Evolutionary conservation across 352 stramenopile species (phyloP).

Genomic region (Pythium oligandrum): DNA sequence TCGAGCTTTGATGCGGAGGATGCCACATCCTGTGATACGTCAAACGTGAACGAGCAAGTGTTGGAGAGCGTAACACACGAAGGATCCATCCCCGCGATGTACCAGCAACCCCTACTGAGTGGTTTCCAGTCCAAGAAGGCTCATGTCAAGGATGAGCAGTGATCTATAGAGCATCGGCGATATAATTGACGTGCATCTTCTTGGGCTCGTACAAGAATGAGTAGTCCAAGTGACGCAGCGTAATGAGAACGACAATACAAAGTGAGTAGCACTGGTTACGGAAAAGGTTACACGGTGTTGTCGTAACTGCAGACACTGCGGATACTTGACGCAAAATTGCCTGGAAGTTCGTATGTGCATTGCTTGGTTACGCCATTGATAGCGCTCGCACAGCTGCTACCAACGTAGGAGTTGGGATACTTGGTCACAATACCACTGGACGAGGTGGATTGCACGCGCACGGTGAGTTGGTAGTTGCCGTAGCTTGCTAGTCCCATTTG

Average conservation of each 20-base stretch:
- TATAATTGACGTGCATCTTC: background rate
- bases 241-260: constrained; percentile 10
- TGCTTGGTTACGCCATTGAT: constrained; percentile 21
- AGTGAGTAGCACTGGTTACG: too few relatives aligned
- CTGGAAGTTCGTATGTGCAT: constrained; percentile 44
- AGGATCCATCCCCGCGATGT: constrained; percentile 67
- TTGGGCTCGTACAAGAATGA: constrained; percentile 10
- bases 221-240: constrained; percentile 16
- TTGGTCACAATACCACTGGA: constrained; percentile 26
- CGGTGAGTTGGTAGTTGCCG: constrained; percentile 63
- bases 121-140: constrained; percentile 18
- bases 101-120: constrained; percentile 54
- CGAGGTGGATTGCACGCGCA: constrained; percentile 39
- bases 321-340: constrained; percentile 31
- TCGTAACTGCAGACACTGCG: constrained; percentile 32
- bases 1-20: constrained; percentile 5
- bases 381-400: constrained; percentile 45
- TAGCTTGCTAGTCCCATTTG: constrained; percentile 51
- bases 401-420: constrained; percentile 59
- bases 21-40: constrained; percentile 11
- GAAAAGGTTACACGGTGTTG: constrained; percentile 24
- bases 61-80: constrained; percentile 20
- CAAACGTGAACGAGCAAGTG: constrained; percentile 4
- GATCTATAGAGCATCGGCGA: too few relatives aligned
- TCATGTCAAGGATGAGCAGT: constrained; percentile 10